Evolutionary conservation across 2,329 filamentous ascomycete genomes (phyloP).

Genomic region (Camillea tinctor): DNA sequence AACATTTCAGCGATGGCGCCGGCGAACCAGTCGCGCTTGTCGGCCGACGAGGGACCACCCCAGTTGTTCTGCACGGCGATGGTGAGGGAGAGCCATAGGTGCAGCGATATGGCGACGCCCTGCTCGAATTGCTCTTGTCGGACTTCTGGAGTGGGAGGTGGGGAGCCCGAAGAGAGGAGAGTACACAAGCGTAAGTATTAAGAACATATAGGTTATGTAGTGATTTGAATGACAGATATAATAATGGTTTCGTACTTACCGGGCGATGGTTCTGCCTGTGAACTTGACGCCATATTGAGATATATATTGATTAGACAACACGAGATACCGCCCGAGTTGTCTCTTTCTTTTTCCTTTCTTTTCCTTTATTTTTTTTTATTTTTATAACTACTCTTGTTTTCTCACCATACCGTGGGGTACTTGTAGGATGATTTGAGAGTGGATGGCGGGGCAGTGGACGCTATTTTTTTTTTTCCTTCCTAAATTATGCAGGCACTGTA

Average conservation of each 20-base stretch:
- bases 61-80: constrained; percentile 84
- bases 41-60: constrained; percentile 77
- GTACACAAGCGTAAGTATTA: background rate
- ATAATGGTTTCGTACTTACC: constrained; percentile 19
- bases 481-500: background rate
- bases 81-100: constrained; percentile 84
- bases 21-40: constrained; percentile 97
- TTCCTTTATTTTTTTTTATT: too few relatives aligned
- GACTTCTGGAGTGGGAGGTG: constrained; percentile 41
- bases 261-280: constrained; percentile 23
- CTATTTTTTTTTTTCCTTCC: background rate
- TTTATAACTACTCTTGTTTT: background rate
- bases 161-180: constrained; percentile 1
- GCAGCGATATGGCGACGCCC: constrained; percentile 78
- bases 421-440: too few relatives aligned
- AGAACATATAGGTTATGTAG: background rate
- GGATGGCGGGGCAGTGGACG: background rate
- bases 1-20: constrained; percentile 84
- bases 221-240: constrained; percentile 1
- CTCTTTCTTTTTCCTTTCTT: too few relatives aligned
- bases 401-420: background rate
- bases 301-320: background rate
- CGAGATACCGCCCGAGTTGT: too few relatives aligned
- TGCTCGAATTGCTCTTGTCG: constrained; percentile 75
- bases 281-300: constrained; percentile 16